phyloP scores from a whole-genome alignment of 2,329 filamentous ascomycete species.

The Pyrenochaeta sp. region DNA sequence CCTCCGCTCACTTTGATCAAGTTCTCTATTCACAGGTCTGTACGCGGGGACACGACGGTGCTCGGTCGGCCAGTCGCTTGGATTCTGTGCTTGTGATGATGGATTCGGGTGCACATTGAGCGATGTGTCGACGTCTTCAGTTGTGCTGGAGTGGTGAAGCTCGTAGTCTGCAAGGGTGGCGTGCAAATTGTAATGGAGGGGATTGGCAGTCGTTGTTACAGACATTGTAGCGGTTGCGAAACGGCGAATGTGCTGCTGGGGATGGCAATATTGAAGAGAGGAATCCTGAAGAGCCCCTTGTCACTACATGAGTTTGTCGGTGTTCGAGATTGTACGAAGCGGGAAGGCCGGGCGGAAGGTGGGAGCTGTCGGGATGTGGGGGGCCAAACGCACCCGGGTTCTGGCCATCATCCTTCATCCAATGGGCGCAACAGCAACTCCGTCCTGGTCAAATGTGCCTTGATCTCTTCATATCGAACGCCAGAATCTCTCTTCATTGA shows the following conservation, averaged over 20 bases:
- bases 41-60: constrained; percentile 59
- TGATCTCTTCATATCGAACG: constrained; percentile 9
- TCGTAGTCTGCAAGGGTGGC: constrained; percentile 57
- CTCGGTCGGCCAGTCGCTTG: constrained; percentile 57
- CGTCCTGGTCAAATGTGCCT: neutral
- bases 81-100: constrained; percentile 35
- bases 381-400: constrained; percentile 5
- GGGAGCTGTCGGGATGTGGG: constrained; percentile 29
- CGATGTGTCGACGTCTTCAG: constrained; percentile 31
- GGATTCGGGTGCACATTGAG: constrained; percentile 40
- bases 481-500: neutral
- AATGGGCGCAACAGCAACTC: neutral
- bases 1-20: constrained; percentile 54
- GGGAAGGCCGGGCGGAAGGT: constrained; percentile 9
- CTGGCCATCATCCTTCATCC: constrained; percentile 1
- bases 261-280: constrained; percentile 19
- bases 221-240: constrained; percentile 46
- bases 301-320: neutral
- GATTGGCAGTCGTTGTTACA: constrained; percentile 55
- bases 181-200: constrained; percentile 46
- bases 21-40: constrained; percentile 55
- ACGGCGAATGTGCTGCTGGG: neutral
- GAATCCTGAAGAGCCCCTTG: neutral
- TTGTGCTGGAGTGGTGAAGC: constrained; percentile 51
- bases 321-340: constrained; percentile 4